phyloP scores from a whole-genome alignment of 495 filamentous ascomycete species.

The Lepidopterella palustris region DNA sequence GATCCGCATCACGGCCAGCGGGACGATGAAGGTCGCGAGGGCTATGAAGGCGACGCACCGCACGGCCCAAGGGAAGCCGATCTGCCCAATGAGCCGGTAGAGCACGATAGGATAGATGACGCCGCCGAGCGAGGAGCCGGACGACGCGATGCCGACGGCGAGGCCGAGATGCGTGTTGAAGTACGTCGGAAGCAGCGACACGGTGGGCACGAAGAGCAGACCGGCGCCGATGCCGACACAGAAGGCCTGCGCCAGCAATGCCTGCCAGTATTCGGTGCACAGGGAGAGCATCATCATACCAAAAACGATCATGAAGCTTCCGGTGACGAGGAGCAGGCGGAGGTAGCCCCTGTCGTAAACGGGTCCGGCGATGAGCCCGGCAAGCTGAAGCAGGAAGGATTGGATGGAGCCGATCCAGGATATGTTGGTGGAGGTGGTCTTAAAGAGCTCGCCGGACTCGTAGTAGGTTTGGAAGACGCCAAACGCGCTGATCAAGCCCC shows the following conservation, averaged over 20 bases:
- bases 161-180: slow-evolving; percentile 21
- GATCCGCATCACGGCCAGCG: slow-evolving; percentile 12
- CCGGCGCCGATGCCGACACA: slow-evolving; percentile 27
- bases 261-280: slow-evolving; percentile 26
- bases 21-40: slow-evolving; percentile 17
- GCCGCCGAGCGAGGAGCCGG: slow-evolving; percentile 13
- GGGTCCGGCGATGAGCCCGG: slow-evolving; percentile 30
- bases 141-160: slow-evolving; percentile 24
- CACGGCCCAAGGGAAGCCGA: slow-evolving; percentile 29
- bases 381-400: slow-evolving; percentile 31
- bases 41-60: slow-evolving; percentile 27
- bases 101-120: slow-evolving; percentile 26
- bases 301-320: slow-evolving; percentile 24
- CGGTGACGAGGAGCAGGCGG: slow-evolving; percentile 26
- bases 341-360: slow-evolving; percentile 35
- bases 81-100: slow-evolving; percentile 9
- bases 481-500: too few species aligned
- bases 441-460: slow-evolving; percentile 16
- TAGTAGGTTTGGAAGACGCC: slow-evolving; percentile 36
- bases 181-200: slow-evolving; percentile 23
- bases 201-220: slow-evolving; percentile 22
- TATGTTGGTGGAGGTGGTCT: slow-evolving; percentile 27
- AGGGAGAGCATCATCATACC: slow-evolving; percentile 30
- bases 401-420: slow-evolving; percentile 36
- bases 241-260: slow-evolving; percentile 24